Percentiles rank a stretch among this genome's conserved stretches.
Conservation (phyloP, 768 basidiomycete genomes). For the Tulasnella sp. region DNA sequence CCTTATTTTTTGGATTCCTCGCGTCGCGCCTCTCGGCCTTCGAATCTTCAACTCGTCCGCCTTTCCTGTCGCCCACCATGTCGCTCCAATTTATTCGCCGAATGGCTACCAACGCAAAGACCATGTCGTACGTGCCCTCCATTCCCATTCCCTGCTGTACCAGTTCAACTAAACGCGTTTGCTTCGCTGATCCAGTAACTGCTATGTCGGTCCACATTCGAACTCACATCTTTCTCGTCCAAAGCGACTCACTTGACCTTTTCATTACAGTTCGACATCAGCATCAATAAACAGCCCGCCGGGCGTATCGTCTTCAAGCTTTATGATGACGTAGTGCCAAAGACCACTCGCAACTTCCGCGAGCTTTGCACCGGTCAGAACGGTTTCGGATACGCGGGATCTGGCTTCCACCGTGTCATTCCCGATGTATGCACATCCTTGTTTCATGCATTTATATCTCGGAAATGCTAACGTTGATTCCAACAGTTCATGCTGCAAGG, state of each 20-base stretch:
- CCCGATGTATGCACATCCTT: slow-evolving; percentile 31
- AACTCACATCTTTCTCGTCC: not conserved
- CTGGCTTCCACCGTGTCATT: slow-evolving; percentile 44
- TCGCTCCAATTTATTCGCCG: slow-evolving; percentile 14
- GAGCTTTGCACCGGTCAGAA: slow-evolving; percentile 50
- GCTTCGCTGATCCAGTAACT: not conserved
- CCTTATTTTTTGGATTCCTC: not conserved
- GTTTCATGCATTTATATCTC: not conserved
- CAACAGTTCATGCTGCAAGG: slow-evolving; percentile 44
- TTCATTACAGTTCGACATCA: slow-evolving; percentile 40
- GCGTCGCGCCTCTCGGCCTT: not conserved
- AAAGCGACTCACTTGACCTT: not conserved
- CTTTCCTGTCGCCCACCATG: not conserved
- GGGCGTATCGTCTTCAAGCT: slow-evolving; percentile 75
- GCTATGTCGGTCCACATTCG: not conserved
- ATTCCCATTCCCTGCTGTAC: not conserved
- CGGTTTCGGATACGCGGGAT: slow-evolving; percentile 41
- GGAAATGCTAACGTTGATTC: not conserved
- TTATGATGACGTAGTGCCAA: slow-evolving; percentile 72
- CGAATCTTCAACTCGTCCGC: not conserved
- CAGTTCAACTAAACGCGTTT: not conserved
- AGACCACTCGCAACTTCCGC: slow-evolving; percentile 79
- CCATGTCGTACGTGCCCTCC: slow-evolving; percentile 18
- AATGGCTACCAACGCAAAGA: slow-evolving; percentile 1
- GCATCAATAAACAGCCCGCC: slow-evolving; percentile 40